phyloP scores from a whole-genome alignment of 23 red algal genomes.

The Gracilaria vermiculophylla region DNA sequence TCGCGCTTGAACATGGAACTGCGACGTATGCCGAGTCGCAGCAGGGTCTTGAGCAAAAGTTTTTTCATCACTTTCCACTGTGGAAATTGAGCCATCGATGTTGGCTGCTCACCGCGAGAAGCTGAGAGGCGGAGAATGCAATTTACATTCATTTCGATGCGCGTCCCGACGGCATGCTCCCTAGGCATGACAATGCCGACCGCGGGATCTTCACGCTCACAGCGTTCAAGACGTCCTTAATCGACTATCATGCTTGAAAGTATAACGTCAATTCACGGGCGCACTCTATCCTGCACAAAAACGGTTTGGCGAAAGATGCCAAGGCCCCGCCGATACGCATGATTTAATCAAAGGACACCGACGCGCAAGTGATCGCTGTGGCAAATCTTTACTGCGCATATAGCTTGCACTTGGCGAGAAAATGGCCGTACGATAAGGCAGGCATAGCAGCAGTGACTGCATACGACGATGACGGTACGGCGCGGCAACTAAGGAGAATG shows the following conservation, averaged over 20 bases:
- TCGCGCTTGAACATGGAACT: constrained; percentile 33
- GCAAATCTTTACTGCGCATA: constrained; percentile 49
- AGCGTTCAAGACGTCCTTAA: too few species aligned
- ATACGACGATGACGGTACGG: too few species aligned
- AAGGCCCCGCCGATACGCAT: too few species aligned
- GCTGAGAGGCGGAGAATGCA: constrained; percentile 16
- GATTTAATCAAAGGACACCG: too few species aligned
- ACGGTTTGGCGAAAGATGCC: too few species aligned
- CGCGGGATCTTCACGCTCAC: too few species aligned
- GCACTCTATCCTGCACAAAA: too few species aligned
- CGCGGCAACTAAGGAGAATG: too few species aligned
- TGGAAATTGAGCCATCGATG: constrained; percentile 18
- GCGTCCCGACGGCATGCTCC: constrained; percentile 40
- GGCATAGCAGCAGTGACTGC: neutral
- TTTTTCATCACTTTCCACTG: neutral
- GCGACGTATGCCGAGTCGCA: too few species aligned
- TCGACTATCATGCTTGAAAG: too few species aligned
- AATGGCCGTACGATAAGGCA: constrained; percentile 12
- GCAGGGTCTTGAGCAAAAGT: neutral
- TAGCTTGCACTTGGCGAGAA: constrained; percentile 44
- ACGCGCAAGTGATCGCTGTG: neutral
- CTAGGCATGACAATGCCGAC: too few species aligned
- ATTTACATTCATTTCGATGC: constrained; percentile 59
- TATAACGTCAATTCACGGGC: too few species aligned
- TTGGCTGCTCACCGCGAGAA: constrained; percentile 28